Base-by-base conservation (phyloP, 306 rosid genomes). In the Vigna trinervia region DNA sequence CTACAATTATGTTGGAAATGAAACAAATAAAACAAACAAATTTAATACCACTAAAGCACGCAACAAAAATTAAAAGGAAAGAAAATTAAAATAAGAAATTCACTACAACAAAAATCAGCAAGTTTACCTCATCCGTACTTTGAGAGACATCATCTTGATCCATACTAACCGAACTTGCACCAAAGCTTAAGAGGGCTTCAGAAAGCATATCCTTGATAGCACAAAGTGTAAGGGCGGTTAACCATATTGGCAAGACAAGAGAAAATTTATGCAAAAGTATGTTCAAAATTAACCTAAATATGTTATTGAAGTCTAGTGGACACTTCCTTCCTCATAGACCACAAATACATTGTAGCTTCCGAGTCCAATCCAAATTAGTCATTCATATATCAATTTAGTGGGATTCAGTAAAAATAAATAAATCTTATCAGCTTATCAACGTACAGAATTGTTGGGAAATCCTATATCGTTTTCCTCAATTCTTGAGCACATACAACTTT, bases 131-230 rank as follows among this genome's bases (percentile, higher is more conserved):
- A 12, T 84, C 84, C n/a, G 79, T 65, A 74, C 52, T 76, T 53
- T 82, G 81, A 68, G 20, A n/a, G 38, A 58, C 64, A 38, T 86
- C 88, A 26, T 87, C 82, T 75, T 87, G 89, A 71, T 89, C 88
- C 36, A 89, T 77, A 61, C 84, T 84, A 41, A 90, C 88, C 36
- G 94, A 94, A 82, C 78, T 87, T 73, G 98, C 97, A 57, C 98
- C 98, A 83, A 94, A 94, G 86, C 93, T 85, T 83, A 92, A 83
- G 57, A 94, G 93, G 72, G 98, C 89, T 15, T 92, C 98, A 71
- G 93, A 80, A 85, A 92, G 91, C 85, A 74, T 71, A 78, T 94
- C 92, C 98, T 94, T 74, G 63, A 22, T 77, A 80, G 41, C 78
- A 84, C 75, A 73, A 78, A 84, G 75, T 83, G 34, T 45, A 74